Conservation (phyloP, 306 rosid genomes). For the Cucurbita argyrosperma region DNA sequence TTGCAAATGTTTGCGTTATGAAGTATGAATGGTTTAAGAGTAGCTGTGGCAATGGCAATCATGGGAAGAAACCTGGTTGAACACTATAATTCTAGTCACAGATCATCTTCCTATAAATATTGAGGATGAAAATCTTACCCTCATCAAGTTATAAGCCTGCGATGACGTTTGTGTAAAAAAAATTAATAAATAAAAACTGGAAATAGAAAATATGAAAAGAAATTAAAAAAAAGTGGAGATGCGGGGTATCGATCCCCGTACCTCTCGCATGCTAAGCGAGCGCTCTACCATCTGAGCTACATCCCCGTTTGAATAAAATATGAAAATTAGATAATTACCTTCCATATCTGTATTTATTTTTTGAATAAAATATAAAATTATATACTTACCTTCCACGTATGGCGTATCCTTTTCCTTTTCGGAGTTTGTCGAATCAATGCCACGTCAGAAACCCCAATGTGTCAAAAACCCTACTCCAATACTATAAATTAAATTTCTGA, state of each 20-base stretch:
- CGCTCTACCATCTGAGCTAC: slow-evolving; percentile 99
- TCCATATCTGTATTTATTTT: background rate
- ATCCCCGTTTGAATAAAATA: slow-evolving; percentile 14
- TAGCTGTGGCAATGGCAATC: slow-evolving; percentile 13
- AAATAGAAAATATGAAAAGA: too few species aligned
- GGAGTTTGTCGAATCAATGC: background rate
- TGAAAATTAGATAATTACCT: background rate
- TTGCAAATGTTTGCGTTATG: background rate
- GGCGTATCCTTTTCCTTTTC: background rate
- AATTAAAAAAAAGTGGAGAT: slow-evolving; percentile 31
- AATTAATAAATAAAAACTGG: too few species aligned
- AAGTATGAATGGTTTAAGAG: slow-evolving; percentile 7
- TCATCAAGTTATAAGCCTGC: too few species aligned
- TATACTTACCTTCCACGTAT: background rate
- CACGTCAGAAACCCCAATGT: background rate
- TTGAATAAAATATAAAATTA: too few species aligned
- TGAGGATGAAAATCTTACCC: too few species aligned
- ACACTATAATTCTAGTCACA: too few species aligned
- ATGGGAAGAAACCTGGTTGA: slow-evolving; percentile 5
- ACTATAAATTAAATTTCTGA: background rate
- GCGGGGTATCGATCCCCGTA: slow-evolving; percentile 86
- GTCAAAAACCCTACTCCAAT: slow-evolving; percentile 4
- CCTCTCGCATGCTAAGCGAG: slow-evolving; percentile 96
- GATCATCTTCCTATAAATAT: too few species aligned
- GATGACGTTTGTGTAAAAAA: too few species aligned